Evolutionary conservation across 345 rosid genomes (phyloP), one percentile per base, ranked within the genome.

Genomic region (Capsella bursapastoris): DNA sequence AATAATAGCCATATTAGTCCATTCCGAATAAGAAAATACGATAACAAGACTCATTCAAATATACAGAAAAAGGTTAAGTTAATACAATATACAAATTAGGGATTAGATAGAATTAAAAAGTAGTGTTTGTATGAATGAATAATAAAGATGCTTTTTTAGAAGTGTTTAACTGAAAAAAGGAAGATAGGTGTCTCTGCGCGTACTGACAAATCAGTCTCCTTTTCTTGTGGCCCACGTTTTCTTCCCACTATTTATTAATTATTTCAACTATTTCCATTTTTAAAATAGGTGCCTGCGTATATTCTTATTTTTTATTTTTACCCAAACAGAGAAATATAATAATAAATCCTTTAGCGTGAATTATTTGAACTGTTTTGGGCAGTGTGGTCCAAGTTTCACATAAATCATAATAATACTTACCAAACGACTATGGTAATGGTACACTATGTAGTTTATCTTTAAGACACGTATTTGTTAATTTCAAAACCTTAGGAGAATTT

Each of bases 151-250:
- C 71, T 48, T 77, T 48, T 77, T 71, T 22, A 22, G 27, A 58
- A 65, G 76, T 71, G 57, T 77, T 77, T 77, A 22, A 57, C 76
- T 77, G 68, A 8, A 77, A 77, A 77, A 58, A 59, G 64, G 76
- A 65, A 58, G 72, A 31, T 65, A 71, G 57, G 64, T 40, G 55
- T 48, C 66, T 48, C 66, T n/a, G 58, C 70, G 60, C 35, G 28
- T 70, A 22, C 66, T 64, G 76, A 71, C 68, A 75, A 50, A 50
- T 70, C 66, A 64, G 56, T 64, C 66, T 74, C 64, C 67, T 15
- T 71, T 66, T 34, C 77, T 72, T 72, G 73, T 64, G 77, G 77
- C 68, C 71, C 81, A 62, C 74, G 68, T 64, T 35, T 70, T 31
- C 68, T 47, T 66, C 59, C 14, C 53, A 61, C 66, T 71, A 55